Percentiles rank a stretch among this genome's conserved stretches.
phyloP scores from a whole-genome alignment of 148 eudicot genomes.

The Bassia scoparia region DNA sequence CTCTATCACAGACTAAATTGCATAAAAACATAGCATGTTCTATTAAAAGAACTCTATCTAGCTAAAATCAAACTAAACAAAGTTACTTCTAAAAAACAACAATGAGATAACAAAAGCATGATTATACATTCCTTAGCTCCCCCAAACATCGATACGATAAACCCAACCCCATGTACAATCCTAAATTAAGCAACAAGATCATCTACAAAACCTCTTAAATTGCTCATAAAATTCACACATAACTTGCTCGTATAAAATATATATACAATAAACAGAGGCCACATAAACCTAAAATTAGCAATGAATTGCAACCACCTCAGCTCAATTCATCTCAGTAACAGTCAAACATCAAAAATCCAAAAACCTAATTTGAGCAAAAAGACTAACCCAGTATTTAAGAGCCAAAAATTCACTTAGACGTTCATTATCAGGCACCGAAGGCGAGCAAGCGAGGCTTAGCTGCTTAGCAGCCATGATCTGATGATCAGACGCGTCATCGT shows the following conservation, averaged over 20 bases:
- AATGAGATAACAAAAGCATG: background rate
- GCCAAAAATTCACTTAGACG: conserved; percentile 57
- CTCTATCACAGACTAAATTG: conserved; percentile 1
- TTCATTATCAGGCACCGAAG: conserved; percentile 49
- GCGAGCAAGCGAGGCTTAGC: conserved; percentile 63
- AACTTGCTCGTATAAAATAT: background rate
- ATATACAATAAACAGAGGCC: background rate
- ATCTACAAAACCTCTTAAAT: background rate
- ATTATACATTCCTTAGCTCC: background rate
- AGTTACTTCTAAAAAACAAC: no score
- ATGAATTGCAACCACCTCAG: background rate
- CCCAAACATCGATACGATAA: background rate
- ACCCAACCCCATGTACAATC: background rate
- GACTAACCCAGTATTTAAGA: conserved; percentile 76
- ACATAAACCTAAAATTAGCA: background rate
- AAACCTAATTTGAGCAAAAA: background rate
- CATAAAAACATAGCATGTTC: background rate
- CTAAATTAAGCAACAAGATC: background rate
- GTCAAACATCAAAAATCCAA: background rate
- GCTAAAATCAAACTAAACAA: background rate
- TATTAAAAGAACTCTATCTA: background rate
- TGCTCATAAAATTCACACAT: background rate
- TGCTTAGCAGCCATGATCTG: conserved; percentile 94
- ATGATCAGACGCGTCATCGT: conserved; percentile 62
- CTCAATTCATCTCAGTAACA: conserved; percentile 11